phyloP scores from a whole-genome alignment of 352 stramenopile genomes.

The Phytopythium ostracodes region DNA sequence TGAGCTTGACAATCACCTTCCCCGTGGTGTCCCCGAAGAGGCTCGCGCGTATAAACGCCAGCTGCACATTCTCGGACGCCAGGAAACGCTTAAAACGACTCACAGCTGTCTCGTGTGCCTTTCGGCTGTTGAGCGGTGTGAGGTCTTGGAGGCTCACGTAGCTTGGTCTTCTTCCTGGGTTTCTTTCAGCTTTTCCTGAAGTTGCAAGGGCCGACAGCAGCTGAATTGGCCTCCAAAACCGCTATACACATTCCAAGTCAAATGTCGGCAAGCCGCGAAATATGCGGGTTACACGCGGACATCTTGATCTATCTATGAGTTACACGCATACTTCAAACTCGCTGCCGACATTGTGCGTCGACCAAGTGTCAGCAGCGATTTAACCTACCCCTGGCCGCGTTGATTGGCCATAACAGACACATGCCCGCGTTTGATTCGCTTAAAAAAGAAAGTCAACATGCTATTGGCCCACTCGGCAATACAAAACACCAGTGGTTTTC shows the following conservation, averaged over 20 bases:
- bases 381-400: not conserved
- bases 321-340: not conserved
- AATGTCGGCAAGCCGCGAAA: not conserved
- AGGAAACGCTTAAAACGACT: constrained; percentile 17
- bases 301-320: not conserved
- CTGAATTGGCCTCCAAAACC: not conserved
- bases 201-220: too few relatives aligned
- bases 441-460: too few relatives aligned
- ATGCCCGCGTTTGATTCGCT: too few relatives aligned
- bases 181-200: not conserved
- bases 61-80: constrained; percentile 8
- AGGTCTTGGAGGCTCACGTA: constrained; percentile 13
- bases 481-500: too few relatives aligned
- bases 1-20: constrained; percentile 12
- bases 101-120: constrained; percentile 5
- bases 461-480: too few relatives aligned
- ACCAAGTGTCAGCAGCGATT: not conserved
- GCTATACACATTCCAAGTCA: not conserved
- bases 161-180: not conserved
- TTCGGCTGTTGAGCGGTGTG: constrained; percentile 6
- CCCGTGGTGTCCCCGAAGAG: constrained; percentile 4
- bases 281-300: not conserved
- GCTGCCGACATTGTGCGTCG: not conserved
- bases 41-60: constrained; percentile 12
- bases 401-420: too few relatives aligned